Base-by-base conservation (phyloP, 768 basidiomycete species). In the Agrocybe pediades region DNA sequence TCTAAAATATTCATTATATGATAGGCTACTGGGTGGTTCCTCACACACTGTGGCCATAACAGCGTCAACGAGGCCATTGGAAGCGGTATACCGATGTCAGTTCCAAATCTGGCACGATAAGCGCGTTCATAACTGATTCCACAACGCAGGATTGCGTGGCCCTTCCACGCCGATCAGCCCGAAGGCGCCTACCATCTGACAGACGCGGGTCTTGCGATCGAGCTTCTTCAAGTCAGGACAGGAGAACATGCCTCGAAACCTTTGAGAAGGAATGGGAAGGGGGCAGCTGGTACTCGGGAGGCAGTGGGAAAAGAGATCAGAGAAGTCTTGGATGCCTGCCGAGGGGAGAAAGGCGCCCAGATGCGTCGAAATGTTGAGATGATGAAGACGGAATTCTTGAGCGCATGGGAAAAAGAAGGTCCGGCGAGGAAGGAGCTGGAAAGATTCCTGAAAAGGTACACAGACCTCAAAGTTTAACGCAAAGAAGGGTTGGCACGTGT, bases 11-110 rank as follows among this genome's bases (percentile, higher is more conserved):
- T 25, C 33, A 23, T 19, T 4, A 11, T 11, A n/a, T 46, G 7
- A 23, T 27, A 59, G 58, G 58, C 54, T 13, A 53, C 54, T 0
- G 58, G 58, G 9, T 59, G 58, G 58, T 59, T 59, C 33, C 36
- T 59, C 16, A 59, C 58, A 26, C 58, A 59, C 17, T 41, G 54
- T 9, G 58, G 58, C 1, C 54, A 55, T 17, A 55, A 55, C 26
- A 49, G 59, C 17, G 49, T 60, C 13, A 48, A 49, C 9, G 59
- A 60, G 17, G 39, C 55, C 2, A 44, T 60, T 8, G 55, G 40
- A 16, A 23, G 41, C 16, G 55, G 59, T 6, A 45, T 54, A 20
- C 59, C 59, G 2, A 33, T 60, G 59, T 57, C 46, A 43, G 53
- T 9, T 16, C 11, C 20, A 15, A 19, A 13, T 9, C 6, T n/a